phyloP scores from a whole-genome alignment of 257 asterid species.

The Solanum pimpinellifolium region DNA sequence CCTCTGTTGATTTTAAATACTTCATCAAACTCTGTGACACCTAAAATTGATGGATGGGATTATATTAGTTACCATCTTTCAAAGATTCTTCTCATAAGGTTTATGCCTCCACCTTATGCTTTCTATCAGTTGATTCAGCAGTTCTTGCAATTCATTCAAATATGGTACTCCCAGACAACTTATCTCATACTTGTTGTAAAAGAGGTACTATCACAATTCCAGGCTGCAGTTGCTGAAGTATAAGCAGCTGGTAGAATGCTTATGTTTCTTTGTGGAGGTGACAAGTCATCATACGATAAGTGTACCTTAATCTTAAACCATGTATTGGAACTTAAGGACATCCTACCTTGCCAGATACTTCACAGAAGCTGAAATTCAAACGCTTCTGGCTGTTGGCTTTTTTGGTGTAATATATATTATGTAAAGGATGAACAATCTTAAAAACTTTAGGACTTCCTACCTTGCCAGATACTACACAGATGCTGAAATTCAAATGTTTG shows the following conservation, averaged over 20 bases:
- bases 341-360: background rate
- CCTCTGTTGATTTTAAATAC: background rate
- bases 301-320: background rate
- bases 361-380: background rate
- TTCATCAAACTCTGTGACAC: background rate
- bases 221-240: background rate
- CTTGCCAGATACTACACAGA: background rate
- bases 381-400: background rate
- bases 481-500: background rate
- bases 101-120: background rate
- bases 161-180: background rate
- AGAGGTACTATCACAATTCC: background rate
- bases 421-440: background rate
- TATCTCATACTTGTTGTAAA: background rate
- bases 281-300: background rate
- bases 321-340: background rate
- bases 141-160: background rate
- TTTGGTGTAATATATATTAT: background rate
- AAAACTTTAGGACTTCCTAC: background rate
- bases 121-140: background rate
- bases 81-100: background rate
- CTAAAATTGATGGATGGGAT: background rate
- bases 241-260: background rate
- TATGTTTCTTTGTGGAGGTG: background rate
- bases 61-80: background rate